Conservation (phyloP, 2,329 filamentous ascomycete genomes). For the Cladosporium velox region DNA sequence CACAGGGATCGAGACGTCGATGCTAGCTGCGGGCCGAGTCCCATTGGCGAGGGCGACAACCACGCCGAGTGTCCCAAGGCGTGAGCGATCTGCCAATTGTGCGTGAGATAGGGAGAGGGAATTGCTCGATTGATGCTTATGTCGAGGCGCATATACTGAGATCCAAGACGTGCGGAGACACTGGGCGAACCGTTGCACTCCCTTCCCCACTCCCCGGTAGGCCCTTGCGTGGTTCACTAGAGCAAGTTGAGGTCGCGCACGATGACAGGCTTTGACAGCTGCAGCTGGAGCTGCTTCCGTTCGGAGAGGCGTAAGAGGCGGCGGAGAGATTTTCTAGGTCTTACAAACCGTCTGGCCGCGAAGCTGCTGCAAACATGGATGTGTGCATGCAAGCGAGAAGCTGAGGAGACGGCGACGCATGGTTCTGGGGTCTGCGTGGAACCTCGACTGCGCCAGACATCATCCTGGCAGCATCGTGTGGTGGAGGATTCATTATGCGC, state of each 20-base stretch:
- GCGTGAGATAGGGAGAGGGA: background rate
- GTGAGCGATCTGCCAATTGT: constrained; percentile 14
- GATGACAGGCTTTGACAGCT: constrained; percentile 10
- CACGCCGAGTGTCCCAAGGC: constrained; percentile 14
- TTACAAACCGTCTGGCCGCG: background rate
- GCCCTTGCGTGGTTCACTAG: constrained; percentile 16
- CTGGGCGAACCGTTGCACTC: constrained; percentile 4
- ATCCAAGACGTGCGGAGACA: constrained; percentile 6
- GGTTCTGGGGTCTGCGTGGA: background rate
- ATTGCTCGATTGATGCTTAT: constrained; percentile 10
- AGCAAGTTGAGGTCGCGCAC: background rate
- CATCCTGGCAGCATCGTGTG: background rate
- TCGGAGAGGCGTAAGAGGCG: background rate
- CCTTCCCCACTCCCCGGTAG: constrained; percentile 11
- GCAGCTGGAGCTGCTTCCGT: constrained; percentile 13
- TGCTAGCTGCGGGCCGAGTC: background rate
- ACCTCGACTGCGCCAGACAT: background rate
- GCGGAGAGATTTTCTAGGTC: background rate
- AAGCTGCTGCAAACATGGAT: background rate
- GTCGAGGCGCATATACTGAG: constrained; percentile 13
- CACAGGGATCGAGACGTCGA: constrained; percentile 5
- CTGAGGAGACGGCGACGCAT: background rate
- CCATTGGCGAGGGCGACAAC: background rate
- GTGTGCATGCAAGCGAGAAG: constrained; percentile 5
- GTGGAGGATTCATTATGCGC: background rate